Conservation (phyloP, 2,329 filamentous ascomycete species). For the Cercospora sp. region DNA sequence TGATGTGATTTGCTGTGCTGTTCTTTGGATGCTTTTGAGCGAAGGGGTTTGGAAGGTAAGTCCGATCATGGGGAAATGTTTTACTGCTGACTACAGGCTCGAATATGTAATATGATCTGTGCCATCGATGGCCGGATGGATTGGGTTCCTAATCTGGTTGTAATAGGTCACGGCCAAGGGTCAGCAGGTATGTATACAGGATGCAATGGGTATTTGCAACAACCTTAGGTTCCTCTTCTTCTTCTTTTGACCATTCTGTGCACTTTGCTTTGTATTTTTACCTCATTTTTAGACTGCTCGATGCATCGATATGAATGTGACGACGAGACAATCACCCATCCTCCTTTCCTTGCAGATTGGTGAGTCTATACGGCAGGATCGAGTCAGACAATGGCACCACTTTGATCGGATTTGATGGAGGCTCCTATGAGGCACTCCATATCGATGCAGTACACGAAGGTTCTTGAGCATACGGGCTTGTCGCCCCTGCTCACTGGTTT, state of each 20-base stretch:
- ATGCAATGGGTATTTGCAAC: neutral
- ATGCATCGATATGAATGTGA: neutral
- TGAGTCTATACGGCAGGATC: neutral
- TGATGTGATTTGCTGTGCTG: neutral
- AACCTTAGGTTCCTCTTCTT: neutral
- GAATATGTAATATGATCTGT: neutral
- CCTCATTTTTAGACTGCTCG: neutral
- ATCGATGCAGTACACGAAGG: neutral
- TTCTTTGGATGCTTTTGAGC: neutral
- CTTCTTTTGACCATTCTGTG: neutral
- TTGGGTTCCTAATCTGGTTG: slow-evolving; percentile 10
- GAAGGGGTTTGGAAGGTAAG: neutral
- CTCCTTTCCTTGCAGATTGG: neutral
- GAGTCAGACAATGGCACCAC: neutral
- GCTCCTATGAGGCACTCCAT: neutral
- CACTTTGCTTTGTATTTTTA: neutral
- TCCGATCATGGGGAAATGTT: neutral
- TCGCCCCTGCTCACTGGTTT: too few species aligned
- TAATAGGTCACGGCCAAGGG: neutral
- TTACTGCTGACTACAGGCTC: slow-evolving; percentile 1
- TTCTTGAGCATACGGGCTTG: neutral
- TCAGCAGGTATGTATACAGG: neutral
- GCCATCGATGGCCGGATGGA: slow-evolving; percentile 4
- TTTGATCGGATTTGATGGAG: neutral
- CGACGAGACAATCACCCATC: too few species aligned